These are phyloP conservation scores for Fraxinus angustifolia DNA, from an alignment of 305 asterid species.

Conservation along the genomic window DNA sequence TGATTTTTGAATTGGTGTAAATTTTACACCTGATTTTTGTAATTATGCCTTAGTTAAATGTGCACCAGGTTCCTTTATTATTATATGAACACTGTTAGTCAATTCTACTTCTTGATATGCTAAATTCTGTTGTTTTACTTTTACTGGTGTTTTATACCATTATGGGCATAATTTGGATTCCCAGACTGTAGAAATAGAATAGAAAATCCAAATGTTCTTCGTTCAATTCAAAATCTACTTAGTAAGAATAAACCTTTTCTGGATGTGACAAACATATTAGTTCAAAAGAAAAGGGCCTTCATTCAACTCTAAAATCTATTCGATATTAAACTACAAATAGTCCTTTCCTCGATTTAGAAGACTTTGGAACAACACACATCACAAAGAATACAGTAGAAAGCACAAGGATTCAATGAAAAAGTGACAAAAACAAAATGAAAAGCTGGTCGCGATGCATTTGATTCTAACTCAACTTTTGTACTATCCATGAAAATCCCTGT, in stretches of 20 bases:
- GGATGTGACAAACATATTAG: not conserved
- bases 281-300: not conserved
- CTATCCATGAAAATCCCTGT: not conserved
- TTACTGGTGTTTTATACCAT: not conserved
- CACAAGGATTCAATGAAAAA: constrained; percentile 15
- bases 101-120: not conserved
- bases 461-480: constrained; percentile 18
- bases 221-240: not conserved
- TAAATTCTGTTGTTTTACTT: not conserved
- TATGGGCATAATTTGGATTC: not conserved
- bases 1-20: no score
- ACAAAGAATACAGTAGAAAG: not conserved
- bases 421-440: constrained; percentile 3
- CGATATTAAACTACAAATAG: no score
- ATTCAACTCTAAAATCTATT: not conserved
- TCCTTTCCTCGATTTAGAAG: not conserved
- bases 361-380: not conserved
- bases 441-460: not conserved
- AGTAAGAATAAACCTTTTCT: not conserved
- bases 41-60: not conserved
- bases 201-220: not conserved
- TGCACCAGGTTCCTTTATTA: not conserved
- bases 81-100: not conserved
- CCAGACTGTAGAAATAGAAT: not conserved
- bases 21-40: no score